These are phyloP conservation scores for Auriscalpium vulgare DNA, from an alignment of 768 basidiomycete species.

Conservation along the genomic window DNA sequence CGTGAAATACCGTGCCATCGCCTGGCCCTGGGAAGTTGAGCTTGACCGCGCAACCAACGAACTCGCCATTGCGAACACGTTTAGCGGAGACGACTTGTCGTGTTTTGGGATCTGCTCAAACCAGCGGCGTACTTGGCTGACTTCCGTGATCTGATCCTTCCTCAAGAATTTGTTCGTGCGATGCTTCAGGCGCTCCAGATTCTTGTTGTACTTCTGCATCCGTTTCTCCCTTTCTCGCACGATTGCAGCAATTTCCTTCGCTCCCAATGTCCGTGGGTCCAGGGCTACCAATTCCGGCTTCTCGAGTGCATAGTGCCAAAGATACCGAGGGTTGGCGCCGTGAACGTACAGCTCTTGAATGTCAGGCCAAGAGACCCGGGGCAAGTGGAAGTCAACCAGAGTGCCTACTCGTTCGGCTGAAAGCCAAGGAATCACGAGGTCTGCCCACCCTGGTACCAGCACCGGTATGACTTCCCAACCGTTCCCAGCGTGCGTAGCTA, in stretches of 20 bases:
- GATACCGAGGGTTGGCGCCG: background rate
- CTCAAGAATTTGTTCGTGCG: background rate
- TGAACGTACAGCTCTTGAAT: background rate
- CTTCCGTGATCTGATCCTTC: background rate
- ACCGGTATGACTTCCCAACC: background rate
- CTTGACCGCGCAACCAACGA: background rate
- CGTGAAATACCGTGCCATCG: background rate
- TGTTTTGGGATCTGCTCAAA: background rate
- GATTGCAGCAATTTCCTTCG: background rate
- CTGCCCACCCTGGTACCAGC: background rate
- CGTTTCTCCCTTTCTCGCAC: background rate
- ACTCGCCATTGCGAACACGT: background rate
- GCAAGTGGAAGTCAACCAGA: background rate
- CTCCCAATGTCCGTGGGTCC: background rate
- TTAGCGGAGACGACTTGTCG: too few relatives aligned
- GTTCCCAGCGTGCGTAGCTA: background rate
- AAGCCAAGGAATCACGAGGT: background rate
- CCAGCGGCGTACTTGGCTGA: background rate
- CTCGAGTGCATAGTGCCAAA: background rate
- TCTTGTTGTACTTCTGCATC: background rate
- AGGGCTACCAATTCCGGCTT: background rate
- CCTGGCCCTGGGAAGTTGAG: background rate
- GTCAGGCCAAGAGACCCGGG: background rate
- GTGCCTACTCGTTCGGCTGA: background rate
- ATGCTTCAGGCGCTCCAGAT: background rate